Conservation (phyloP, 345 rosid genomes). For the Eucalyptus regnans region DNA sequence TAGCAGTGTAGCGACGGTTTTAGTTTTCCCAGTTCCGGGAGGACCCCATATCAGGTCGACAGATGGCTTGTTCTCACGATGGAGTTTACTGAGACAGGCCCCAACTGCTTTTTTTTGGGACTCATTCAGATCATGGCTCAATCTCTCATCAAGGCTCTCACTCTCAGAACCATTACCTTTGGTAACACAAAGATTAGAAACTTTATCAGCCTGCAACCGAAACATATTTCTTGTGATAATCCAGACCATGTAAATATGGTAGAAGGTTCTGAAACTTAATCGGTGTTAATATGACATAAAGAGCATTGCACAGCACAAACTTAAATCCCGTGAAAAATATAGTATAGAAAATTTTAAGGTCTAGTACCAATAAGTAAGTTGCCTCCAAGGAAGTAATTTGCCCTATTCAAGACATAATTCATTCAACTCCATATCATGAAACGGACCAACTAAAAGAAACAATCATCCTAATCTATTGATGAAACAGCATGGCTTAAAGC, state of each 20-base stretch:
- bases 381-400: not conserved
- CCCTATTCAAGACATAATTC: not conserved
- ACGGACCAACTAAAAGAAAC: not conserved
- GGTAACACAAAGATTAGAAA: not conserved
- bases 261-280: not conserved
- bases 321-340: not conserved
- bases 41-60: constrained; percentile 46
- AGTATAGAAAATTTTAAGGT: not conserved
- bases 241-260: not conserved
- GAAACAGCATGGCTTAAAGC: not conserved
- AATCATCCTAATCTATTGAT: not conserved
- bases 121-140: constrained; percentile 5
- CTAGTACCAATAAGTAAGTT: rapidly evolving
- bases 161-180: not conserved
- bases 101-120: constrained; percentile 15
- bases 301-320: not conserved
- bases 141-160: not conserved
- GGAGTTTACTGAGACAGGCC: constrained; percentile 2
- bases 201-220: constrained; percentile 9
- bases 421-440: not conserved
- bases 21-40: constrained; percentile 52
- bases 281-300: not conserved
- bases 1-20: constrained; percentile 14
- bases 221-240: not conserved
- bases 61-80: constrained; percentile 7